These are phyloP conservation scores for Wallemia mellicola DNA, from an alignment of 1,284 basidiomycete species.

Conservation along the genomic window DNA sequence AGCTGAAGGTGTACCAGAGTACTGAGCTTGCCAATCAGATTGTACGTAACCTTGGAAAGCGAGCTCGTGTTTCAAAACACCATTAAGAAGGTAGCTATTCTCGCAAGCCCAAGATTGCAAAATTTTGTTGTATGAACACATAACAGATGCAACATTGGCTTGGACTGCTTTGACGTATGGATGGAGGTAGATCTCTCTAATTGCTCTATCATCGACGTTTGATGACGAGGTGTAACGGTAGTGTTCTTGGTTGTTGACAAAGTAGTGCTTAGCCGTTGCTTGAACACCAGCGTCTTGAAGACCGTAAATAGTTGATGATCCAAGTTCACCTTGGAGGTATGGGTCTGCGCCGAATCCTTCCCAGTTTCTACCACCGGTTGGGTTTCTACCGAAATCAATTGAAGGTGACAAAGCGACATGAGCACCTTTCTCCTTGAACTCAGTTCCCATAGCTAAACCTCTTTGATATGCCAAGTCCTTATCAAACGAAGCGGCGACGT, in stretches of 20 bases:
- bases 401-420: slow-evolving; percentile 28
- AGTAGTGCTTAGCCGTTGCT: slow-evolving; percentile 35
- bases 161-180: slow-evolving; percentile 41
- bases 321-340: slow-evolving; percentile 36
- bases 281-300: slow-evolving; percentile 40
- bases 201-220: slow-evolving; percentile 42
- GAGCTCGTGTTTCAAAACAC: slow-evolving; percentile 13
- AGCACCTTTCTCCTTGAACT: slow-evolving; percentile 49
- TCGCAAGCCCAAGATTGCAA: slow-evolving; percentile 7
- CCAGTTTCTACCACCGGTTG: slow-evolving; percentile 46
- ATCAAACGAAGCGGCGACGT: slow-evolving; percentile 40
- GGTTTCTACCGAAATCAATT: slow-evolving; percentile 26
- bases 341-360: slow-evolving; percentile 28
- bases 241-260: slow-evolving; percentile 36
- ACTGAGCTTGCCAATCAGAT: slow-evolving; percentile 7
- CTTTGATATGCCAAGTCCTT: slow-evolving; percentile 37
- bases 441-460: slow-evolving; percentile 40
- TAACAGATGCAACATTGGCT: slow-evolving; percentile 41
- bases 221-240: slow-evolving; percentile 27
- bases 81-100: slow-evolving; percentile 13
- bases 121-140: slow-evolving; percentile 38
- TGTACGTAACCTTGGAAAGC: slow-evolving; percentile 7
- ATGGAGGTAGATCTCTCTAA: slow-evolving; percentile 15
- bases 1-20: slow-evolving; percentile 1
- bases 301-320: slow-evolving; percentile 42